phyloP scores from a whole-genome alignment of 2,329 filamentous ascomycete species.

The Zasmidium cellare region DNA sequence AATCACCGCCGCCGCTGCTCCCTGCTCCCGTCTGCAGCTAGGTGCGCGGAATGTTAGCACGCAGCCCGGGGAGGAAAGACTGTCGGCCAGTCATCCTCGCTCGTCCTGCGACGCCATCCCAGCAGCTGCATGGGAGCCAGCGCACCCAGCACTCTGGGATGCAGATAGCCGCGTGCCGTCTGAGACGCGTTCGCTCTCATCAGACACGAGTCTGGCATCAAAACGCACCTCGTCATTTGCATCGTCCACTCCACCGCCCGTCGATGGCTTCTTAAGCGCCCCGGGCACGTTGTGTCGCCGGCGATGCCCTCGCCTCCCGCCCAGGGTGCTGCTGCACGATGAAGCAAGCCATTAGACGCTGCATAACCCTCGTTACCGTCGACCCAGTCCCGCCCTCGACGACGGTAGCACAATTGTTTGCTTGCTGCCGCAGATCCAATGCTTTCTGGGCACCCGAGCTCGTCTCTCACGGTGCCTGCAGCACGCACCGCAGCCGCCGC shows the following conservation, averaged over 20 bases:
- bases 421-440: slow-evolving; percentile 18
- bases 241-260: slow-evolving; percentile 5
- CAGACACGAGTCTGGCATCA: slow-evolving; percentile 5
- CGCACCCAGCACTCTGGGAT: slow-evolving; percentile 6
- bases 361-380: slow-evolving; percentile 14
- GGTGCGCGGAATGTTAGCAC: slow-evolving; percentile 16
- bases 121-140: slow-evolving; percentile 10
- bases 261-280: slow-evolving; percentile 13
- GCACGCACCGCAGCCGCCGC: slow-evolving; percentile 20
- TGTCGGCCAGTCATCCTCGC: slow-evolving; percentile 21
- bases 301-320: neutral
- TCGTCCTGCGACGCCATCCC: slow-evolving; percentile 9
- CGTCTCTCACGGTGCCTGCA: slow-evolving; percentile 14
- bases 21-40: slow-evolving; percentile 19
- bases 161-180: slow-evolving; percentile 9
- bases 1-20: slow-evolving; percentile 16
- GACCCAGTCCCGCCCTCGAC: neutral
- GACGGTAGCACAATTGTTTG: slow-evolving; percentile 25
- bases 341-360: slow-evolving; percentile 17
- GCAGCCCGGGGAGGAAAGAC: slow-evolving; percentile 1
- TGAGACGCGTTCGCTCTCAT: slow-evolving; percentile 3
- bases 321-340: neutral
- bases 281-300: slow-evolving; percentile 3
- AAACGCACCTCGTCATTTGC: slow-evolving; percentile 13
- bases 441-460: slow-evolving; percentile 13